Evolutionary conservation across 2,329 filamentous ascomycete genomes (phyloP).

Genomic region (Corinectria fuckeliana): DNA sequence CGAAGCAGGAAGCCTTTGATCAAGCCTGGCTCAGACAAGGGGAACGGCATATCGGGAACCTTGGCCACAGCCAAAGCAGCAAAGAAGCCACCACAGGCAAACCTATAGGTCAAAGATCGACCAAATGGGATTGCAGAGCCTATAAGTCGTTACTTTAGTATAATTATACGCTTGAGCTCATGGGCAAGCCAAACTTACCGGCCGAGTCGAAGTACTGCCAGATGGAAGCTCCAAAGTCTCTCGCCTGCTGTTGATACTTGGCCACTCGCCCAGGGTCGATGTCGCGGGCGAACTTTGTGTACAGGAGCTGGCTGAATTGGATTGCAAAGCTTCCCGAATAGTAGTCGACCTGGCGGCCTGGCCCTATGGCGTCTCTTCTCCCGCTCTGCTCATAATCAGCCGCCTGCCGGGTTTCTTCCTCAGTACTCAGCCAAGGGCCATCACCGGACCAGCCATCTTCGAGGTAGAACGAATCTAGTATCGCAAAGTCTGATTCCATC

Average conservation of each 20-base stretch:
- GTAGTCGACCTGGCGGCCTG: slow-evolving; percentile 54
- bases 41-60: slow-evolving; percentile 45
- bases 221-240: slow-evolving; percentile 48
- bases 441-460: slow-evolving; percentile 56
- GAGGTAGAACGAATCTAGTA: slow-evolving; percentile 54
- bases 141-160: slow-evolving; percentile 24
- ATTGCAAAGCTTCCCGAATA: slow-evolving; percentile 62
- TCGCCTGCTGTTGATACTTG: slow-evolving; percentile 47
- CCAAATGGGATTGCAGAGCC: slow-evolving; percentile 60
- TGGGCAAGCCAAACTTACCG: slow-evolving; percentile 40
- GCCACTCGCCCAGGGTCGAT: slow-evolving; percentile 48
- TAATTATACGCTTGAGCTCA: too few relatives aligned
- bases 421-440: slow-evolving; percentile 47
- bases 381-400: slow-evolving; percentile 15
- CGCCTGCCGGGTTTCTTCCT: slow-evolving; percentile 22
- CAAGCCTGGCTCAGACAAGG: slow-evolving; percentile 46
- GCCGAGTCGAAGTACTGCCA: slow-evolving; percentile 56
- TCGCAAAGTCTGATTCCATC: slow-evolving; percentile 50
- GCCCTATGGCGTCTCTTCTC: slow-evolving; percentile 30
- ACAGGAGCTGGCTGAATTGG: slow-evolving; percentile 57
- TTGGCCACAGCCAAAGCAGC: slow-evolving; percentile 52
- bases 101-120: slow-evolving; percentile 57
- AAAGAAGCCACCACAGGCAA: slow-evolving; percentile 57
- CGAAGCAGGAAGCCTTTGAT: slow-evolving; percentile 57
- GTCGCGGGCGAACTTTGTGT: slow-evolving; percentile 50